phyloP scores from a whole-genome alignment of 2,329 filamentous ascomycete species.

The Nothopassalora personata region DNA sequence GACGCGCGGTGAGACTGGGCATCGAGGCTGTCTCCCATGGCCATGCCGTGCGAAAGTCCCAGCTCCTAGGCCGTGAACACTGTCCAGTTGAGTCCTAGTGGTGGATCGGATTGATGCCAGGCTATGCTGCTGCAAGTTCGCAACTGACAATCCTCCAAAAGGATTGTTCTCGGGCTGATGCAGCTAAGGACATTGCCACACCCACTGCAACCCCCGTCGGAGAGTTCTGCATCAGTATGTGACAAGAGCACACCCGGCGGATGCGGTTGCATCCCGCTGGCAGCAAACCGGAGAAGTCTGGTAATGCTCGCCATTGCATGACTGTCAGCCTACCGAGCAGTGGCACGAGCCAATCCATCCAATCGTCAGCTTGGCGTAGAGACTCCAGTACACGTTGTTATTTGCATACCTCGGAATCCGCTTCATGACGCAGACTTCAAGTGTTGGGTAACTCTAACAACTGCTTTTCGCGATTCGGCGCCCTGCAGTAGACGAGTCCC shows the following conservation, averaged over 20 bases:
- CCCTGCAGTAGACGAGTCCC: not conserved
- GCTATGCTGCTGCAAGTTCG: not conserved
- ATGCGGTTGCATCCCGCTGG: not conserved
- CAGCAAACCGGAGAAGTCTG: not conserved
- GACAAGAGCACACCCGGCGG: not conserved
- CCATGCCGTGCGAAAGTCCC: not conserved
- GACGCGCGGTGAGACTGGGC: not conserved
- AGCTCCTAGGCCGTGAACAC: not conserved
- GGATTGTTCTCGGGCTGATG: not conserved
- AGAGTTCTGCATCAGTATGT: not conserved
- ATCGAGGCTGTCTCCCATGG: not conserved
- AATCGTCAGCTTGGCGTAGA: not conserved
- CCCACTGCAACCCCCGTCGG: not conserved
- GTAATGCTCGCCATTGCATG: not conserved
- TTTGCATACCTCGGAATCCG: not conserved
- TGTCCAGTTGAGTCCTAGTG: not conserved
- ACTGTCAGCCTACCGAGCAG: not conserved
- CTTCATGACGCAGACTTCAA: not conserved
- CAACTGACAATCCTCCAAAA: not conserved
- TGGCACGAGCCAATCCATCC: not conserved
- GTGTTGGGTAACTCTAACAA: not conserved
- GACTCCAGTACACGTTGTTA: not conserved
- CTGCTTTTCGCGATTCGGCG: conserved; percentile 1
- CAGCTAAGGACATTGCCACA: not conserved
- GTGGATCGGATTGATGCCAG: not conserved